Evolutionary conservation across 345 rosid species (phyloP).

Genomic region (Citrus australasica): DNA sequence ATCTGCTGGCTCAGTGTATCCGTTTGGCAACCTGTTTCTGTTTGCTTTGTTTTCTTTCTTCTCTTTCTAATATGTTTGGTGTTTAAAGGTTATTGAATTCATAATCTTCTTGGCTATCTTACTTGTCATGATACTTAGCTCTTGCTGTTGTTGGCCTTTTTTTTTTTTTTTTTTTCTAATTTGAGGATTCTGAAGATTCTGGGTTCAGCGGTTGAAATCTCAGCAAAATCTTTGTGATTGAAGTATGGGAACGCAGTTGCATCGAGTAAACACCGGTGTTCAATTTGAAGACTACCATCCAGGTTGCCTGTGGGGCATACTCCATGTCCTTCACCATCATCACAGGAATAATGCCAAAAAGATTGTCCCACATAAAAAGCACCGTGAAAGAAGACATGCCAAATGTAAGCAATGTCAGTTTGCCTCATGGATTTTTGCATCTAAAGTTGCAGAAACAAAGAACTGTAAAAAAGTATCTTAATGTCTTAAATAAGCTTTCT

Average conservation of each 20-base stretch:
- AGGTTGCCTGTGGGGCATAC: constrained; percentile 55
- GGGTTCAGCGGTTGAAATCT: neutral
- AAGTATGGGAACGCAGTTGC: constrained; percentile 46
- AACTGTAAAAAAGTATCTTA: neutral
- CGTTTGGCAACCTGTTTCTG: neutral
- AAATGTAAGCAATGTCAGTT: constrained; percentile 35
- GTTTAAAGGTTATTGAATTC: neutral
- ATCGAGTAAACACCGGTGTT: constrained; percentile 26
- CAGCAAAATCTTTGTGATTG: neutral
- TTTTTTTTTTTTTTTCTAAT: neutral
- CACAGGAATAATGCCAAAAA: constrained; percentile 40
- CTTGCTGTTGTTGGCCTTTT: neutral
- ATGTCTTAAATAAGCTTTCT: neutral
- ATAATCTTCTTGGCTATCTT: neutral
- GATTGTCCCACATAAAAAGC: constrained; percentile 26
- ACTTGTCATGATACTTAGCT: neutral
- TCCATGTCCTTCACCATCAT: constrained; percentile 58
- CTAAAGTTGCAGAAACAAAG: neutral
- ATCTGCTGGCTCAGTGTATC: neutral
- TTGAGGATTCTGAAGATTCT: constrained; percentile 4
- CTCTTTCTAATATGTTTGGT: neutral
- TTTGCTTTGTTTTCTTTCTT: too few relatives aligned
- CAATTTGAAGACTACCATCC: constrained; percentile 37
- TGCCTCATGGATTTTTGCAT: neutral
- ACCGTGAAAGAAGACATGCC: constrained; percentile 28